Evolutionary conservation across 176 grass and related monocot genomes (phyloP), one percentile per base, ranked within the genome.

Genomic region (barley (Hordeum vulgare)): DNA sequence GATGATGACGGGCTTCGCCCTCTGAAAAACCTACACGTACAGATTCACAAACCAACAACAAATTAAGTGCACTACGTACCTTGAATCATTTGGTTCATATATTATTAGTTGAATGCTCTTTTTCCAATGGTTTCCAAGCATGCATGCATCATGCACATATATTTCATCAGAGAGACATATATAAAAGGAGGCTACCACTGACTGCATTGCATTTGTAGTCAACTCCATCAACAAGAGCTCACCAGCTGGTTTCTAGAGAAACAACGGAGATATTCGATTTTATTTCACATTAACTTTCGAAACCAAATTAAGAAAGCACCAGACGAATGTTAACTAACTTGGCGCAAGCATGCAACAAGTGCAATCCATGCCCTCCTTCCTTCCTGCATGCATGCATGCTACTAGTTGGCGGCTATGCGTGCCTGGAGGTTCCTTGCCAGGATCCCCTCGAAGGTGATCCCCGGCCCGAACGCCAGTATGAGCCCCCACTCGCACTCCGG

Each of bases 381-480:
- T n/a, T n/a, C n/a, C n/a, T n/a, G n/a, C n/a, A n/a, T n/a, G n/a
- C 15, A 4, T 15, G 5, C 45, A 8, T 21, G 9, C 24, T 9
- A 29, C 14, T 34, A 39, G 4, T 12, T 39, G 11, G 68, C 23
- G 1, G 18, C 31, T 31, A 8, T 2, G 23, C 42, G 23, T 7
- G 33, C 65, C 65, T 78, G 74, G 74, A 90, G 77, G 40, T 97
- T 97, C 35, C 88, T 89, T 15, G 95, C 92, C 5, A 94, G 26
- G 74, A 97, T 93, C 44, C 92, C 95, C 81, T 93, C 95, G 66
- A 97, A 97, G 23, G 95, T 97, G 53, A 97, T 87, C 4, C 95
- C 95, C 9, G 95, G 90, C 0, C 90, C 95, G 84, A 97, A 94
- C 51, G 95, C 92, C 34, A 94, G 86, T 42, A 97, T 94, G 59